Evolutionary conservation across 139 green algal genomes (phyloP).

Genomic region (Haematococcus lacustris): DNA sequence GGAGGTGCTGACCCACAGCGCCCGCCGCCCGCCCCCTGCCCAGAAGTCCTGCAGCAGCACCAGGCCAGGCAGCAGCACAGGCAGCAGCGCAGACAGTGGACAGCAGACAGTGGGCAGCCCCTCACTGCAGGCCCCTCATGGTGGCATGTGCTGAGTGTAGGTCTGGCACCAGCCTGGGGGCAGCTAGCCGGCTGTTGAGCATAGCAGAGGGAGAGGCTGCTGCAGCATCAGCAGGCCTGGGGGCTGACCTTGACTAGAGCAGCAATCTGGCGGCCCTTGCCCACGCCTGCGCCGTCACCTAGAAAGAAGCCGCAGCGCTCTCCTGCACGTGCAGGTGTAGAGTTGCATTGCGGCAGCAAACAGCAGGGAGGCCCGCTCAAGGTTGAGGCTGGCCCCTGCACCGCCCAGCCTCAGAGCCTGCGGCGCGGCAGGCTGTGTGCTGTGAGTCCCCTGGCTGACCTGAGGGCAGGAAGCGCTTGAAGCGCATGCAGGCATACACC

Average conservation of each 20-base stretch:
- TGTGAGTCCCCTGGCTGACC: neutral
- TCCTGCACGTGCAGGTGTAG: constrained; percentile 5
- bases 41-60: constrained; percentile 52
- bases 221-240: neutral
- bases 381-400: neutral
- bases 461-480: constrained; percentile 22
- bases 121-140: too few species aligned
- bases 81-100: too few species aligned
- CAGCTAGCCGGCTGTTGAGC: too few species aligned
- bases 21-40: constrained; percentile 27
- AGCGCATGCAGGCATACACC: constrained; percentile 68
- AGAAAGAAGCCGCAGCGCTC: constrained; percentile 70
- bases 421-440: neutral
- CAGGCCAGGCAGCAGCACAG: too few species aligned
- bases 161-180: too few species aligned
- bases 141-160: too few species aligned
- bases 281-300: constrained; percentile 79
- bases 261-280: constrained; percentile 74
- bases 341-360: neutral
- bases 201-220: too few species aligned
- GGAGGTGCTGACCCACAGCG: constrained; percentile 73
- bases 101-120: too few species aligned
- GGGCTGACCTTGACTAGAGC: constrained; percentile 39
- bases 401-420: neutral
- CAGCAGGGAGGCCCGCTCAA: neutral